Conservation (phyloP, 2,329 filamentous ascomycete species). For the Fusarium sp. region DNA sequence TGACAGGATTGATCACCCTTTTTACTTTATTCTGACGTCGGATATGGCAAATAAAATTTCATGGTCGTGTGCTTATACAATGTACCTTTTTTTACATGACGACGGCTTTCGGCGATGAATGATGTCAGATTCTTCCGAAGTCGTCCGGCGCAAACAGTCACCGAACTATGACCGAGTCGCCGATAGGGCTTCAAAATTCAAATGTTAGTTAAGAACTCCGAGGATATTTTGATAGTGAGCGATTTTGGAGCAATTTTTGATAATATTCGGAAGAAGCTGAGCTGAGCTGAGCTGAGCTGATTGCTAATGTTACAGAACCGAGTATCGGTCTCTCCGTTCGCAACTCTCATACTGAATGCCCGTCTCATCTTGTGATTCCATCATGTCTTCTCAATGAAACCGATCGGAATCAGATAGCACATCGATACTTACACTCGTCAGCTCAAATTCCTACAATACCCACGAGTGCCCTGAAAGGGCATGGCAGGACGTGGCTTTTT, state of each 20-base stretch:
- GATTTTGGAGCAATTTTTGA: background rate
- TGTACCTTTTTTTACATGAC: constrained; percentile 35
- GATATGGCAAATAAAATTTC: constrained; percentile 13
- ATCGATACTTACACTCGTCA: background rate
- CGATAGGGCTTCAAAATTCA: constrained; percentile 20
- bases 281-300: background rate
- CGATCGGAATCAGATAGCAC: background rate
- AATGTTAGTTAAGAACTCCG: constrained; percentile 3
- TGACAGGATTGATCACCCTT: background rate
- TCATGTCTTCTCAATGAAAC: background rate
- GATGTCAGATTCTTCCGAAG: constrained; percentile 48
- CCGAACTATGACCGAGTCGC: constrained; percentile 52
- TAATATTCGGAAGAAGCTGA: background rate
- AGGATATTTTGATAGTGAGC: constrained; percentile 1
- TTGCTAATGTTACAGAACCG: constrained; percentile 14
- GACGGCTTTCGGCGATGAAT: constrained; percentile 28
- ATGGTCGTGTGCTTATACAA: constrained; percentile 4
- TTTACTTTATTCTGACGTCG: constrained; percentile 12
- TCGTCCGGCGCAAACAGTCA: constrained; percentile 41
- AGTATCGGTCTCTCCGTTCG: constrained; percentile 7
- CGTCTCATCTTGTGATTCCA: constrained; percentile 9
- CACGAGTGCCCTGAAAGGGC: background rate
- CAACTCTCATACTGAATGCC: background rate
- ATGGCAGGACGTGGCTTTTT: constrained; percentile 4
- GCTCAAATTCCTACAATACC: constrained; percentile 26